These are phyloP conservation scores for Cyphellophora attinorum DNA, from an alignment of 2,329 filamentous ascomycete species.

Conservation along the genomic window DNA sequence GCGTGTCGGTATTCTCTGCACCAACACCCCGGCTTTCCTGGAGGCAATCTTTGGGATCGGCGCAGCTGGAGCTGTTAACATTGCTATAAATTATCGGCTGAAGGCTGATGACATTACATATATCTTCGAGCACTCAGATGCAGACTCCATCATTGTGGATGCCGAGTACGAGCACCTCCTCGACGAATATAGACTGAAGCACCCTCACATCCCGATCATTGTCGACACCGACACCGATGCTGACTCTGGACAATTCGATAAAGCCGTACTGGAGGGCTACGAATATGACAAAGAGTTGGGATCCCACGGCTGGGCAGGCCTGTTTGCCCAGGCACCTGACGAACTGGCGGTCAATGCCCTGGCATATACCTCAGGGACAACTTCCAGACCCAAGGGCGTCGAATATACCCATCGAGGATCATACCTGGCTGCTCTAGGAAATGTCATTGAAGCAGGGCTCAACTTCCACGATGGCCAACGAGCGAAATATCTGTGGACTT, in stretches of 20 bases:
- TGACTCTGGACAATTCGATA: conserved; percentile 69
- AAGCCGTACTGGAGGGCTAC: conserved; percentile 72
- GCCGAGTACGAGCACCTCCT: conserved; percentile 66
- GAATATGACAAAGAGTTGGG: conserved; percentile 59
- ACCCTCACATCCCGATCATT: conserved; percentile 60
- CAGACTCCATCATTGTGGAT: conserved; percentile 80
- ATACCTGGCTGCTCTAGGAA: conserved; percentile 76
- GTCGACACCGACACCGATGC: conserved; percentile 78
- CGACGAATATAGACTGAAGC: conserved; percentile 50
- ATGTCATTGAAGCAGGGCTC: conserved; percentile 79
- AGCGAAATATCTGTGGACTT: conserved; percentile 80
- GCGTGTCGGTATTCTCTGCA: conserved; percentile 74
- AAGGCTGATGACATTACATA: conserved; percentile 81
- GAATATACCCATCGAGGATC: conserved; percentile 81
- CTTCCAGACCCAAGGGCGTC: conserved; percentile 83
- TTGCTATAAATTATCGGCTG: conserved; percentile 63
- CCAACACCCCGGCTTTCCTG: conserved; percentile 91
- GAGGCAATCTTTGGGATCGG: conserved; percentile 83
- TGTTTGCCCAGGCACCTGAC: conserved; percentile 59
- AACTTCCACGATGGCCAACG: conserved; percentile 55
- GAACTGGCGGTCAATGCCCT: conserved; percentile 80
- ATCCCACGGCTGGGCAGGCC: conserved; percentile 62
- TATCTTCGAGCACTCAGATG: conserved; percentile 80
- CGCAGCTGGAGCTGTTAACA: conserved; percentile 68
- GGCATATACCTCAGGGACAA: conserved; percentile 90